phyloP scores from a whole-genome alignment of 768 basidiomycete genomes.

The Lactarius quietus region DNA sequence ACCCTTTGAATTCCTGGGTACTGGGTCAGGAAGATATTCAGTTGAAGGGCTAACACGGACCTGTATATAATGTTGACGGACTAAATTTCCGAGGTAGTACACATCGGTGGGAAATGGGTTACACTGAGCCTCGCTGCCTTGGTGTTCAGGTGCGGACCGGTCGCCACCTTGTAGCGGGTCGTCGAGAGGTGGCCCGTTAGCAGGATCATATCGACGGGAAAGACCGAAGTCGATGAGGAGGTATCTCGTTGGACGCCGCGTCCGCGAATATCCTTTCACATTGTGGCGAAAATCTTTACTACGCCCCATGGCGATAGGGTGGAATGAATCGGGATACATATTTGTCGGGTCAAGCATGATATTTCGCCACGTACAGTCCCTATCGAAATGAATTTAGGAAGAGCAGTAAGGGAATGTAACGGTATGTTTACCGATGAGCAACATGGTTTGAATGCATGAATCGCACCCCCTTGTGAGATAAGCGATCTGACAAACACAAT shows the following conservation, averaged over 20 bases:
- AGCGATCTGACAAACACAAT: neutral
- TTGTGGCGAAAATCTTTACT: slow-evolving; percentile 6
- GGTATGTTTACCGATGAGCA: slow-evolving; percentile 15
- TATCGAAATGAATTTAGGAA: neutral
- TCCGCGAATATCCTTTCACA: slow-evolving; percentile 28
- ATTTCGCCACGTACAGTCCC: too few species aligned
- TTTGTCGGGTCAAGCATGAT: slow-evolving; percentile 21
- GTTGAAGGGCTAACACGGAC: neutral
- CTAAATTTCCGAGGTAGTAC: slow-evolving; percentile 30
- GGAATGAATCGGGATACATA: slow-evolving; percentile 21
- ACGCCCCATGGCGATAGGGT: neutral
- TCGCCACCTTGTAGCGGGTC: slow-evolving; percentile 28
- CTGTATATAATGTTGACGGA: slow-evolving; percentile 25
- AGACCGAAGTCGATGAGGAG: slow-evolving; percentile 33
- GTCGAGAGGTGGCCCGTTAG: slow-evolving; percentile 13
- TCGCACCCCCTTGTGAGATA: too few species aligned
- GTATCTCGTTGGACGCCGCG: slow-evolving; percentile 28
- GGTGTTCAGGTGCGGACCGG: slow-evolving; percentile 29
- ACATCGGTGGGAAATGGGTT: slow-evolving; percentile 31
- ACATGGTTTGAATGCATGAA: slow-evolving; percentile 20
- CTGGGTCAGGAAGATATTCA: neutral
- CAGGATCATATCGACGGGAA: slow-evolving; percentile 25
- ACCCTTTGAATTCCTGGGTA: slow-evolving; percentile 1
- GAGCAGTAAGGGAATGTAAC: neutral
- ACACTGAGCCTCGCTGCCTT: neutral